A percentile compares a stretch with the other conserved stretches of the same genome.
These are phyloP conservation scores for Beauveria sp. DNA, from an alignment of 2,329 filamentous ascomycete genomes.

Conservation along the genomic window DNA sequence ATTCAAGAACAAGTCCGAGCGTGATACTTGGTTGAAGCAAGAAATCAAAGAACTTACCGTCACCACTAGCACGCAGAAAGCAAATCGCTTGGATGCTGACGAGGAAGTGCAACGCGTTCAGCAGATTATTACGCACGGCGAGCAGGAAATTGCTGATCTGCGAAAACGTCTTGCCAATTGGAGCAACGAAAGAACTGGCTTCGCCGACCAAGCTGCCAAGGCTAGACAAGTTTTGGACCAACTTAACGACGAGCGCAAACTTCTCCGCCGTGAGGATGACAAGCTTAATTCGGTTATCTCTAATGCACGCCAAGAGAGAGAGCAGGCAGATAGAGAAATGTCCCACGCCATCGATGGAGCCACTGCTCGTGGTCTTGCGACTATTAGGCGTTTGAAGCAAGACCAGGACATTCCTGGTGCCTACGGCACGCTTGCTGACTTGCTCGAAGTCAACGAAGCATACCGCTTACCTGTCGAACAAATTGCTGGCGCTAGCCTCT, in stretches of 20 bases:
- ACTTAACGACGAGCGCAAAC: conserved; percentile 78
- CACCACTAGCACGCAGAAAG: conserved; percentile 71
- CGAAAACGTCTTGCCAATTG: conserved; percentile 71
- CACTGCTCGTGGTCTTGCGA: conserved; percentile 79
- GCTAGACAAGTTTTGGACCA: conserved; percentile 74
- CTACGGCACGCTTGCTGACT: conserved; percentile 85
- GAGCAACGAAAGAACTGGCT: conserved; percentile 65
- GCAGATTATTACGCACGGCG: conserved; percentile 60
- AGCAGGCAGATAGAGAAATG: conserved; percentile 68
- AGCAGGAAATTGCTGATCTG: conserved; percentile 63
- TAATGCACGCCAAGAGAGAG: conserved; percentile 69
- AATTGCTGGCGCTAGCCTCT: conserved; percentile 84
- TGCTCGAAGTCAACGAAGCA: conserved; percentile 77
- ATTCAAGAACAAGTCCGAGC: conserved; percentile 81
- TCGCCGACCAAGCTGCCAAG: conserved; percentile 65
- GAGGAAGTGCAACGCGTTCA: conserved; percentile 74
- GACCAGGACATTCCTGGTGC: conserved; percentile 76
- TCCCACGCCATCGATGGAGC: conserved; percentile 83
- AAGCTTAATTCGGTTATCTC: conserved; percentile 71
- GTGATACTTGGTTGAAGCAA: conserved; percentile 72
- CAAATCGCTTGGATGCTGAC: conserved; percentile 70
- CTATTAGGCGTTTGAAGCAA: conserved; percentile 73
- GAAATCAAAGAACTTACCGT: conserved; percentile 75
- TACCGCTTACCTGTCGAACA: conserved; percentile 89
- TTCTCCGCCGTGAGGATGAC: conserved; percentile 82